These are phyloP conservation scores for Ophiostoma triangulosporum DNA, from an alignment of 2,329 filamentous ascomycete species.

Conservation along the genomic window DNA sequence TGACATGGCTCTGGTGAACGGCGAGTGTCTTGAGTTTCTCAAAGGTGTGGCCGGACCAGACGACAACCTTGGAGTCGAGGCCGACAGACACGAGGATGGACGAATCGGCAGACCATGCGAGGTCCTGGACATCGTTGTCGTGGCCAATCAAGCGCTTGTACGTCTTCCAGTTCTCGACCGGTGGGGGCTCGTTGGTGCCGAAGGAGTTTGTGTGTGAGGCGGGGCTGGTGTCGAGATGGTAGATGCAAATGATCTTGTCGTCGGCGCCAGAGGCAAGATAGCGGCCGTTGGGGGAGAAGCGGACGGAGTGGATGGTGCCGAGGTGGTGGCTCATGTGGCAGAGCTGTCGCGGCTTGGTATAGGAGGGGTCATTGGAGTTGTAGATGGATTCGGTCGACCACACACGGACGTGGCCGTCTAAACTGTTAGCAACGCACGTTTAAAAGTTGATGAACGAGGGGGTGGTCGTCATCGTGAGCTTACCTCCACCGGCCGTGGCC, in stretches of 20 bases:
- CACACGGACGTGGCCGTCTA: constrained; percentile 87
- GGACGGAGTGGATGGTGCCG: constrained; percentile 90
- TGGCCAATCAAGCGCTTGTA: constrained; percentile 87
- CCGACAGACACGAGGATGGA: constrained; percentile 87
- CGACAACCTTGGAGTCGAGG: constrained; percentile 91
- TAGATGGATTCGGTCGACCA: constrained; percentile 95
- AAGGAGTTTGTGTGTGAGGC: constrained; percentile 67
- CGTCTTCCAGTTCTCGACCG: constrained; percentile 96
- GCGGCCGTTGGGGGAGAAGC: constrained; percentile 88
- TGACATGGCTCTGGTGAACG: constrained; percentile 93
- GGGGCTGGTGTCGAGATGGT: constrained; percentile 72
- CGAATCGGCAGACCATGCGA: constrained; percentile 93
- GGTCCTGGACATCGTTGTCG: constrained; percentile 95
- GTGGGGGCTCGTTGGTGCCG: constrained; percentile 80
- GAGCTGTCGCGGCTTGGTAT: constrained; percentile 74
- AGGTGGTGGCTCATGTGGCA: constrained; percentile 98
- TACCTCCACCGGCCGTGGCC: constrained; percentile 86
- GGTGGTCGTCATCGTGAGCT: constrained; percentile 18
- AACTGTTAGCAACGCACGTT: constrained; percentile 20
- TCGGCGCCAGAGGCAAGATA: constrained; percentile 95
- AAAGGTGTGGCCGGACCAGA: constrained; percentile 97
- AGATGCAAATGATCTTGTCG: constrained; percentile 98
- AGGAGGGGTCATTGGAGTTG: constrained; percentile 58
- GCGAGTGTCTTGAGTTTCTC: constrained; percentile 92
- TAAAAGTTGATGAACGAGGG: neutral